Conservation (phyloP, 345 rosid genomes). For the Syzygium oleosum region DNA sequence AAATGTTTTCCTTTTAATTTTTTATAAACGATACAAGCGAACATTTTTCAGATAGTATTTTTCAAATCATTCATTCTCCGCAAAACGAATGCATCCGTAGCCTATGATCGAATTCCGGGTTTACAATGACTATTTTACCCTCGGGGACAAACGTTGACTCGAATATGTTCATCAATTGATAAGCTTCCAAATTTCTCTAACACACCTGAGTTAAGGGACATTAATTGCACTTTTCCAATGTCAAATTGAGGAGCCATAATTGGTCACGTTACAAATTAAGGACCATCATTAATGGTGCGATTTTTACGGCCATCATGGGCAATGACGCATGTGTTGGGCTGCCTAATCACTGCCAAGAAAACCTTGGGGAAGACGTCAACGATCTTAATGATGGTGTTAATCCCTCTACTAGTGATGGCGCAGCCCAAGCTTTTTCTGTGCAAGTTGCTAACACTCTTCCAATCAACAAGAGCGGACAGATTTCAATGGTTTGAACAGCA, state of each 20-base stretch:
- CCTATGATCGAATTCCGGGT: fast-evolving
- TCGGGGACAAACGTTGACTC: background rate
- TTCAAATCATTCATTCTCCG: fast-evolving
- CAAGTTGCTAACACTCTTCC: background rate
- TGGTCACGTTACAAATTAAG: background rate
- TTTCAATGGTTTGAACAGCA: background rate
- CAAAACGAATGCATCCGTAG: background rate
- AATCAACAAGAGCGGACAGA: background rate
- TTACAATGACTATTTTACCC: background rate
- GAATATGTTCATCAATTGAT: background rate
- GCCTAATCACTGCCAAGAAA: background rate
- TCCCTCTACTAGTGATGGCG: background rate
- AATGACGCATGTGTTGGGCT: background rate
- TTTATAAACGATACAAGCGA: background rate
- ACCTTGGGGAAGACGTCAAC: slow-evolving; percentile 1
- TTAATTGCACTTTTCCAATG: background rate
- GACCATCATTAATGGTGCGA: background rate
- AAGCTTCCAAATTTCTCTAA: background rate
- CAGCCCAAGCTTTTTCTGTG: background rate
- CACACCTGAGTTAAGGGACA: background rate
- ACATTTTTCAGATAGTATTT: background rate
- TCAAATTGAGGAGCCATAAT: background rate
- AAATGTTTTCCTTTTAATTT: background rate
- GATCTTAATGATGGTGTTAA: slow-evolving; percentile 1
- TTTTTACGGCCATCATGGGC: background rate